These are phyloP conservation scores for Candida ipomoeae DNA, from an alignment of 805 yeast genomes.

Conservation along the genomic window DNA sequence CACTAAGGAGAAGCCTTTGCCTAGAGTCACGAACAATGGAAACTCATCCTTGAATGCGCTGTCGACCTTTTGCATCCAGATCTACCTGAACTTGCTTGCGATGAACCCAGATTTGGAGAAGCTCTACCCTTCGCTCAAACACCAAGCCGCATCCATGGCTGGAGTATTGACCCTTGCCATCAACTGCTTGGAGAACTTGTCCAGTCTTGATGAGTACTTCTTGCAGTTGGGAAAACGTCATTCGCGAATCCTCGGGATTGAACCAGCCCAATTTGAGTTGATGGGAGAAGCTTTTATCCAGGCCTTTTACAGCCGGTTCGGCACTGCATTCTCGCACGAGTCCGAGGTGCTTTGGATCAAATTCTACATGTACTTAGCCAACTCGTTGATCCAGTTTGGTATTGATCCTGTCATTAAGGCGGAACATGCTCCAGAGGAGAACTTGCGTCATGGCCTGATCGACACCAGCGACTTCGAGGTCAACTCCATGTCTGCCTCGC, in stretches of 20 bases:
- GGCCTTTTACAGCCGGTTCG: slow-evolving; percentile 65
- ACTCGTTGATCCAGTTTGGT: slow-evolving; percentile 60
- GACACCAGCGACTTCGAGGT: slow-evolving; percentile 11
- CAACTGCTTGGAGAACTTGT: slow-evolving; percentile 56
- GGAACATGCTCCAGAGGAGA: neutral
- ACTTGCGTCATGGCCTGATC: slow-evolving; percentile 8
- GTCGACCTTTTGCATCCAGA: slow-evolving; percentile 69
- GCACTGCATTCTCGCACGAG: slow-evolving; percentile 50
- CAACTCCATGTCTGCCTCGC: slow-evolving; percentile 5
- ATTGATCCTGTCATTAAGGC: slow-evolving; percentile 42
- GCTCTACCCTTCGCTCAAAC: slow-evolving; percentile 68
- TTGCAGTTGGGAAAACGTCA: slow-evolving; percentile 68
- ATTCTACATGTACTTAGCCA: slow-evolving; percentile 63
- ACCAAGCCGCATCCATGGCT: slow-evolving; percentile 77
- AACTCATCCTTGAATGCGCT: slow-evolving; percentile 22
- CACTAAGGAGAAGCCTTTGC: slow-evolving; percentile 10
- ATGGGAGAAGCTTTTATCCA: slow-evolving; percentile 71
- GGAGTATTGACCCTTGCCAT: slow-evolving; percentile 71
- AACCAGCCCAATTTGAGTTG: slow-evolving; percentile 59
- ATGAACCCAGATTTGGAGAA: slow-evolving; percentile 59
- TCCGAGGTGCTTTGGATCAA: slow-evolving; percentile 70
- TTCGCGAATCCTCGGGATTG: slow-evolving; percentile 69
- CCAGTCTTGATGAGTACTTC: slow-evolving; percentile 55
- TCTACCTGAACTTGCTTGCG: slow-evolving; percentile 63
- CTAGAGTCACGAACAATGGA: slow-evolving; percentile 11